These are phyloP conservation scores for Rhynchosporium graminicola DNA, from an alignment of 2,329 filamentous ascomycete species.

Conservation along the genomic window DNA sequence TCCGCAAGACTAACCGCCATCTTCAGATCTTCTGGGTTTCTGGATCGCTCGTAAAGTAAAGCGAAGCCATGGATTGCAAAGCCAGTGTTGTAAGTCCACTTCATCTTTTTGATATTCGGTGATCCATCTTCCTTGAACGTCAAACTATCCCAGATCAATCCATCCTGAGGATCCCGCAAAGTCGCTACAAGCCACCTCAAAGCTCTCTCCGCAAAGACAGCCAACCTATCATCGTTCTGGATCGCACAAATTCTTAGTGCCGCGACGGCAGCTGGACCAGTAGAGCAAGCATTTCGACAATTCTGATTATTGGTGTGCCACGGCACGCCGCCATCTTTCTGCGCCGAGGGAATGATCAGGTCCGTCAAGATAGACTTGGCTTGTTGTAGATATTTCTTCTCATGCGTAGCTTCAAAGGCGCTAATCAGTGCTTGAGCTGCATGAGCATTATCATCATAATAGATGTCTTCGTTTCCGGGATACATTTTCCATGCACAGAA, in stretches of 20 bases:
- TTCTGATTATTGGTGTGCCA: slow-evolving; percentile 30
- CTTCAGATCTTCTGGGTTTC: slow-evolving; percentile 17
- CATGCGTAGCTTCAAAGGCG: slow-evolving; percentile 22
- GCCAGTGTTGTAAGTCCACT: slow-evolving; percentile 32
- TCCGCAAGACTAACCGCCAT: slow-evolving; percentile 26
- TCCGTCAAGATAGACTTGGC: slow-evolving; percentile 22
- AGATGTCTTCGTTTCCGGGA: slow-evolving; percentile 32
- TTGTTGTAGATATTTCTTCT: slow-evolving; percentile 22
- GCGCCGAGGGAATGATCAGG: slow-evolving; percentile 27
- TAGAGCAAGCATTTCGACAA: slow-evolving; percentile 27
- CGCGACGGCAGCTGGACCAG: slow-evolving; percentile 28
- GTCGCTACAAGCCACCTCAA: slow-evolving; percentile 20
- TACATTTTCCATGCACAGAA: slow-evolving; percentile 35
- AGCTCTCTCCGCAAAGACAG: slow-evolving; percentile 22
- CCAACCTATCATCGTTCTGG: slow-evolving; percentile 13
- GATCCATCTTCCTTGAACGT: slow-evolving; percentile 22
- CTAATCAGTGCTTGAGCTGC: slow-evolving; percentile 28
- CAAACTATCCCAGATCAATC: slow-evolving; percentile 30
- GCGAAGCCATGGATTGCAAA: slow-evolving; percentile 31
- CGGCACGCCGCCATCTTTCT: slow-evolving; percentile 26
- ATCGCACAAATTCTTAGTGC: slow-evolving; percentile 28
- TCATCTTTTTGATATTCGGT: slow-evolving; percentile 26
- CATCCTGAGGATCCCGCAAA: slow-evolving; percentile 27
- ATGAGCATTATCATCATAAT: slow-evolving; percentile 32
- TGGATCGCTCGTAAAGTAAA: slow-evolving; percentile 21